Evolutionary conservation across 1,139 yeast species (phyloP), one percentile per base, ranked within the genome.

Genomic region (Yamadazyma triangularis): DNA sequence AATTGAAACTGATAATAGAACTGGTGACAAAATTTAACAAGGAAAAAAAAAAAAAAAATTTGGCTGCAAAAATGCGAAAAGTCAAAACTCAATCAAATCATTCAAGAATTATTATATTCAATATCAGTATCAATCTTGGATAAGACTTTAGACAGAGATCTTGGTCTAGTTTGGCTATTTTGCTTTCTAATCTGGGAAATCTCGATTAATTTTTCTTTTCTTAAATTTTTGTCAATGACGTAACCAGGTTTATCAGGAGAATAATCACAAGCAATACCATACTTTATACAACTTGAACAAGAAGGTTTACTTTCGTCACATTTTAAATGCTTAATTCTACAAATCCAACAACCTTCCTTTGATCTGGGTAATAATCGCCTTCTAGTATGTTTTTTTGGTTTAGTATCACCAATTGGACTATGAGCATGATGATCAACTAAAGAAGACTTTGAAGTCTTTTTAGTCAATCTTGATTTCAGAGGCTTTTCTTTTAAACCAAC

Each of bases 271-370:
- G 45, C 52, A 29, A 68, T 59, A n/a, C 71, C 70, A 43, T 63
- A 64, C 32, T 61, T 63, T 4, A 39, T 30, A 45, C 74, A 68
- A 29, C 61, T 56, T 9, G 60, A 44, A 43, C 74, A 68, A 9
- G 42, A 41, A 0, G 74, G 74, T 38, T 59, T 53, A 3, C 31
- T 34, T 40, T 68, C 74, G 40, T 68, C 71, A 44, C 74, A 68
- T 44, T 68, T 68, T 40, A 70, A 55, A 46, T 69, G 75, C 44
- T 70, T 69, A 34, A 70, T 64, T 31, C 76, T 56, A 42, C 77
- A 71, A 30, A 66, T 64, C 72, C 70, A 70, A 43, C 77, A 70
- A 0, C 76, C 77, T 24, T 51, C 60, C 34, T 61, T 64, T 5
- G 72, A 61, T 29, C 74, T 47, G 2, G 71, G 72, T 35, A 65